These are phyloP conservation scores for Mycena venus DNA, from an alignment of 768 basidiomycete species.

Conservation along the genomic window DNA sequence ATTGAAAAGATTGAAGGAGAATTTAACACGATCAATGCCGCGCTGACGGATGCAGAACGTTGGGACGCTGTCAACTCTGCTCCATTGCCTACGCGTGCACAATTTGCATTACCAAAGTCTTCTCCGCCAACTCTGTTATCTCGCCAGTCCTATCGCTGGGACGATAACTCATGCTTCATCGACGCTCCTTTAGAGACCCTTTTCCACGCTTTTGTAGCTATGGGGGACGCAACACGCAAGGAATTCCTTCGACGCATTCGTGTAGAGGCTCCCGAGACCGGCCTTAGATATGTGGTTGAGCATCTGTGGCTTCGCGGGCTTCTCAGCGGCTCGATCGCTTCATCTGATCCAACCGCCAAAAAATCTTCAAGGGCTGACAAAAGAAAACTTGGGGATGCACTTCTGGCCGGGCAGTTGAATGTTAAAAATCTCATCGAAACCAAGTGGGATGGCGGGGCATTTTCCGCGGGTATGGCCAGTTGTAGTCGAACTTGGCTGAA, in stretches of 20 bases:
- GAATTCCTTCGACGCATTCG: not conserved
- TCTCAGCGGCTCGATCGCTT: not conserved
- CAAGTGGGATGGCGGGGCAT: too few relatives aligned
- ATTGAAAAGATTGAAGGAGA: not conserved
- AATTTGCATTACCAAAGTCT: too few relatives aligned
- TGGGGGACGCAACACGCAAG: not conserved
- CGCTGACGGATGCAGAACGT: not conserved
- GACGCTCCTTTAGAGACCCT: not conserved
- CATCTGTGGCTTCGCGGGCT: slow-evolving; percentile 4
- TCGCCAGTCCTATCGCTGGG: not conserved
- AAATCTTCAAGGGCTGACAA: not conserved
- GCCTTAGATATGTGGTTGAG: not conserved
- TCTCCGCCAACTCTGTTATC: not conserved
- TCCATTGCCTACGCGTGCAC: too few relatives aligned
- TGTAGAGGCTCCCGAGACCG: not conserved
- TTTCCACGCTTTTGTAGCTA: not conserved
- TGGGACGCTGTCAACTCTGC: too few relatives aligned
- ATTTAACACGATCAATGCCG: not conserved
- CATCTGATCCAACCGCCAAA: not conserved
- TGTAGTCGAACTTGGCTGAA: not conserved
- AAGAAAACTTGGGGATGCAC: not conserved
- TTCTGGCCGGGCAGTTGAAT: not conserved
- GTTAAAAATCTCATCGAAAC: not conserved
- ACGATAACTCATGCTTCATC: not conserved
- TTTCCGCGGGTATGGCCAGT: too few relatives aligned